Base-by-base conservation (phyloP, 2,329 filamentous ascomycete species). In the Aquanectria penicillioides region DNA sequence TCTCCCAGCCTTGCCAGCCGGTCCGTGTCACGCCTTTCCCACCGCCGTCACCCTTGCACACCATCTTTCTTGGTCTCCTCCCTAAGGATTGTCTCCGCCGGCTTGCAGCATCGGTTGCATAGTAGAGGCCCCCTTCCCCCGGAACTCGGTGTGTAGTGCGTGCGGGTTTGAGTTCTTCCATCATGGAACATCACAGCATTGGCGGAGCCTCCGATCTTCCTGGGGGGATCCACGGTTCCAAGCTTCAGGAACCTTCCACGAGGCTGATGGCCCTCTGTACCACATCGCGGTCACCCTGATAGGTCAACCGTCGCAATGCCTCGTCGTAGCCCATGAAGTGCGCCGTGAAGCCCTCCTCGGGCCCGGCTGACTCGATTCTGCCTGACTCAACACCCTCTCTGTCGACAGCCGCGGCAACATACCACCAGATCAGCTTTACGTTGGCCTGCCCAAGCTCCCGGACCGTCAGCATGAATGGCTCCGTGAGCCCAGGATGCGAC, bases 401-500 rank as follows among this genome's bases (percentile, higher is more conserved):
- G n/a, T 40, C 13, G 20, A 55, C 48, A 1, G 57, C 33, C 25
- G 29, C 37, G 10, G 58, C 49, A 10, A 64, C 50, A 26, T 44
- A 53, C 58, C 63, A 57, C 56, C 55, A 62, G 6, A 62, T 64
- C 25, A 58, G 13, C 49, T 58, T 51, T 23, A 62, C 22, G 20
- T 52, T 41, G 2, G 10, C 11, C 15, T 53, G 47, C 10, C 23
- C 34, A 6, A 57, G 11, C 23, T 51, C 25, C 12, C 59, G 43
- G 17, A 54, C n/a, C 10, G 53, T 54, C 9, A 60, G 15, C 29
- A 59, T 62, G 9, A 62, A 64, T 15, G 61, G 63, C 44, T 60
- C 63, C 6, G 37, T 57, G 23, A 62, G 44, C 9, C 41, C 26
- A 6, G 33, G 15, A 48, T 75, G 50, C 70, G 47, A 28, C 4